Percentiles rank a stretch among this genome's conserved stretches.
phyloP scores from a whole-genome alignment of 2,329 filamentous ascomycete genomes.

The Dactylellina sp. region DNA sequence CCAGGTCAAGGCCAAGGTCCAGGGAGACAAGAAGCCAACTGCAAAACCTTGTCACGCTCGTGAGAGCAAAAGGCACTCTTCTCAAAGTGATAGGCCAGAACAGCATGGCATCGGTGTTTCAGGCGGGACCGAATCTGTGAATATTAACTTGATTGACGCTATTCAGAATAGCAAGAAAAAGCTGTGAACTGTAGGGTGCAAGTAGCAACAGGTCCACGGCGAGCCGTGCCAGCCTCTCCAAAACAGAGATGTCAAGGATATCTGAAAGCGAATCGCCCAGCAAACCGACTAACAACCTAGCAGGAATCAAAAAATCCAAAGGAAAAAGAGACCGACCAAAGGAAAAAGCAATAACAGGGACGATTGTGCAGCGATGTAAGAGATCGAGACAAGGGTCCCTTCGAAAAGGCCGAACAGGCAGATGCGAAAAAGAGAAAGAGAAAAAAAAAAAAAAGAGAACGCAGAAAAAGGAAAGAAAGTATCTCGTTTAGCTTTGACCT shows the following conservation, averaged over 20 bases:
- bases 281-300: slow-evolving; percentile 4
- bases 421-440: slow-evolving; percentile 29
- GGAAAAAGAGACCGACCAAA: slow-evolving; percentile 9
- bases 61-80: slow-evolving; percentile 28
- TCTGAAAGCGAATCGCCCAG: slow-evolving; percentile 9
- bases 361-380: slow-evolving; percentile 40
- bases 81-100: slow-evolving; percentile 29
- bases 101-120: slow-evolving; percentile 25
- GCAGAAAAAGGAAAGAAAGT: slow-evolving; percentile 1
- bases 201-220: neutral
- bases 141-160: neutral
- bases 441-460: too few species aligned
- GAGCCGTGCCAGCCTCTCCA: slow-evolving; percentile 30
- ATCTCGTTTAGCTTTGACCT: slow-evolving; percentile 25
- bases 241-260: neutral
- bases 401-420: slow-evolving; percentile 43
- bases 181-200: slow-evolving; percentile 1
- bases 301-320: slow-evolving; percentile 10
- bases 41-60: slow-evolving; percentile 34
- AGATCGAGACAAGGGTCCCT: slow-evolving; percentile 51
- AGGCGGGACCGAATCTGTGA: slow-evolving; percentile 33
- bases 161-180: slow-evolving; percentile 1
- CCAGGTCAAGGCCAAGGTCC: slow-evolving; percentile 33
- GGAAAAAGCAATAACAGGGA: slow-evolving; percentile 27
- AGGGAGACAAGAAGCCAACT: slow-evolving; percentile 5